Base-by-base conservation (phyloP, 345 rosid species). In the Geranium brycei region DNA sequence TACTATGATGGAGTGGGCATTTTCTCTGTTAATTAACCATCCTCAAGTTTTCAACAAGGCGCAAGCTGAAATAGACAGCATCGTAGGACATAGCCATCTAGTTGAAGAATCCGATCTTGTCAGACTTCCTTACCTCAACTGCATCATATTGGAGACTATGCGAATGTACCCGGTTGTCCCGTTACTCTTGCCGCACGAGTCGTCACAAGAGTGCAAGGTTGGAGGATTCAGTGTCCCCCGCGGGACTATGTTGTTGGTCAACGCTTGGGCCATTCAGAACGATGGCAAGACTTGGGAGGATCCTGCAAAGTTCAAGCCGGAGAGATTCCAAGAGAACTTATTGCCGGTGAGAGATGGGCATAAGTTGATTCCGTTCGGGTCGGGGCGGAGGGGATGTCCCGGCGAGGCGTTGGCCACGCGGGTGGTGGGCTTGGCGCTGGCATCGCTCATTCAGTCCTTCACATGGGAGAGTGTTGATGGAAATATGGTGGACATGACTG, bases 371-470 rank as follows among this genome's bases (percentile, higher is more conserved):
- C 80, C 88, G 1, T 84, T 87, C 51, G 85, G 88, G 8, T 69
- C 73, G 4, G 89, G 95, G 13, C 73, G 95, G 64, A 82, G 87
- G 30, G 68, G 80, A 4, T 87, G 91, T 64, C 88, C 90, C 0
- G 90, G 87, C 0, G 88, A 83, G 6, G 78, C 72, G 4, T 58
- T 81, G 66, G 87, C 73, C 3, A 19, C 66, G 61, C 61, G 75
- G 57, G 73, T 83, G 41, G 80, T 80, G 0, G 84, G 84, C 6
- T 61, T 82, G 71, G 64, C 80, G 6, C 60, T 88, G 12, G 91
- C 76, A 3, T 62, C 83, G 4, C 23, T 83, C 61, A 72, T 86
- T 63, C 87, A 78, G 19, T 86, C 85, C 58, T 81, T 86, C 28
- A 23, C 28, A 23, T 23, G 28, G 28, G 28, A 23, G 28, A 23